These are phyloP conservation scores for Leptosphaerulina australis DNA, from an alignment of 2,329 filamentous ascomycete genomes.

Conservation along the genomic window DNA sequence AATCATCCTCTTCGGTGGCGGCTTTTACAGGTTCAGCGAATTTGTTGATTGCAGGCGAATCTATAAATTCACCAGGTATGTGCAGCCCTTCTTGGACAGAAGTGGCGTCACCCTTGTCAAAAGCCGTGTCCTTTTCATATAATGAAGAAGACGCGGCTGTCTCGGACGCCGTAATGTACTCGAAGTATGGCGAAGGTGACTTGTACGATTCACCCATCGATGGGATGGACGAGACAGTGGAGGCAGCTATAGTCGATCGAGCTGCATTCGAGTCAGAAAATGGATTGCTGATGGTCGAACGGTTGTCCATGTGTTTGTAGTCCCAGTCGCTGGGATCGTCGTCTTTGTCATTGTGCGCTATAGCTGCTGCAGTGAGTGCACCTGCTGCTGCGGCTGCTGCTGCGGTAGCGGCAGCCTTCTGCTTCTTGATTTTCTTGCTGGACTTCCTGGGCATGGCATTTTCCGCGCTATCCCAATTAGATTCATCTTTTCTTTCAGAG, in stretches of 20 bases:
- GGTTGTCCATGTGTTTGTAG: conserved; percentile 24
- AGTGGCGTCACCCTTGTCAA: conserved; percentile 44
- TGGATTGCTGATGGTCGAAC: conserved; percentile 36
- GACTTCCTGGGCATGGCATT: conserved; percentile 36
- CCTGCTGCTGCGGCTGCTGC: conserved; percentile 23
- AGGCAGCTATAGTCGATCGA: conserved; percentile 28
- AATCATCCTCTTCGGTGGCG: conserved; percentile 25
- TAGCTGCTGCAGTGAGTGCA: conserved; percentile 28
- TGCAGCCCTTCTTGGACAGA: conserved; percentile 65
- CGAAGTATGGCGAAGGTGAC: conserved; percentile 50
- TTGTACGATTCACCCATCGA: conserved; percentile 27
- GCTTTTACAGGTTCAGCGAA: conserved; percentile 39
- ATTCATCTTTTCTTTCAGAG: conserved; percentile 33
- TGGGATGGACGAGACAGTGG: conserved; percentile 28
- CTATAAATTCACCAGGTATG: conserved; percentile 68
- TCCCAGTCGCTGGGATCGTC: conserved; percentile 16
- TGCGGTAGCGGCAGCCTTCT: conserved; percentile 30
- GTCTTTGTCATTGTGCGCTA: conserved; percentile 28
- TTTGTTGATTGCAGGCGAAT: conserved; percentile 31
- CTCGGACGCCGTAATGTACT: conserved; percentile 52
- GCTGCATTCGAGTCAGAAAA: conserved; percentile 37
- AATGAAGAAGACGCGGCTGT: conserved; percentile 23
- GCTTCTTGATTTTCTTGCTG: conserved; percentile 43
- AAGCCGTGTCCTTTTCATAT: conserved; percentile 37
- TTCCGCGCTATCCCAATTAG: conserved; percentile 30